Percentiles rank a stretch among this genome's conserved stretches.
These are phyloP conservation scores for Sarocladium kiliense DNA, from an alignment of 2,329 filamentous ascomycete genomes.

Conservation along the genomic window DNA sequence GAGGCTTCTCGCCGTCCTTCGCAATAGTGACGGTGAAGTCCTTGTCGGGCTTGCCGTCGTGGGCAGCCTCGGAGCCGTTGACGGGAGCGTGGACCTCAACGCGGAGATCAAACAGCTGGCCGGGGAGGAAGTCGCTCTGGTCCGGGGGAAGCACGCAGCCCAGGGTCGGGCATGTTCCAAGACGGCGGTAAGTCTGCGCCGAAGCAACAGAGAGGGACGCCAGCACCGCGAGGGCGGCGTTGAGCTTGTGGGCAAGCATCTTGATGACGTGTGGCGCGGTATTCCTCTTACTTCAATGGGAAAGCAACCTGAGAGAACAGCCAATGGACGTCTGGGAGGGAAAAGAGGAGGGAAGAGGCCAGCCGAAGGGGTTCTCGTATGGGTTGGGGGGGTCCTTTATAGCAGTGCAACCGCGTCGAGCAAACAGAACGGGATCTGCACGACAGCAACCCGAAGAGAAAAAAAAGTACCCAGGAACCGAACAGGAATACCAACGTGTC, in stretches of 20 bases:
- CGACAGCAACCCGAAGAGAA: neutral
- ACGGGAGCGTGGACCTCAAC: constrained; percentile 76
- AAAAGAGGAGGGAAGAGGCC: neutral
- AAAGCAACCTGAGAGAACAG: neutral
- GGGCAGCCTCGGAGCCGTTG: constrained; percentile 76
- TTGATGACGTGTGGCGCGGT: neutral
- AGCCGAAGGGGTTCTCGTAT: constrained; percentile 4
- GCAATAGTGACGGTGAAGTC: constrained; percentile 70
- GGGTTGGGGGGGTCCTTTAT: neutral
- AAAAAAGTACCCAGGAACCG: neutral
- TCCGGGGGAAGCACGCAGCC: constrained; percentile 58
- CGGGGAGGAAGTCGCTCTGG: constrained; percentile 74
- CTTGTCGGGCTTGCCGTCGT: constrained; percentile 62
- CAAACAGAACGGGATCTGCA: neutral
- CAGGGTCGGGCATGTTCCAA: constrained; percentile 53
- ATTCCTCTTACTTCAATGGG: neutral
- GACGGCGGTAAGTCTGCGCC: constrained; percentile 55
- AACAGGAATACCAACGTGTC: neutral
- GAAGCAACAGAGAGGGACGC: constrained; percentile 34
- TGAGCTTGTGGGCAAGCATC: constrained; percentile 32
- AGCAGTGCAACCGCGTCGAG: neutral
- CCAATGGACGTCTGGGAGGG: constrained; percentile 5
- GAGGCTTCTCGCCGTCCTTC: constrained; percentile 50
- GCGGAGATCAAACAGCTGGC: constrained; percentile 79
- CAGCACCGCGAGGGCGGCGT: constrained; percentile 24